Evolutionary conservation across 148 eudicot species (phyloP).

Genomic region (Persicaria maculosa): DNA sequence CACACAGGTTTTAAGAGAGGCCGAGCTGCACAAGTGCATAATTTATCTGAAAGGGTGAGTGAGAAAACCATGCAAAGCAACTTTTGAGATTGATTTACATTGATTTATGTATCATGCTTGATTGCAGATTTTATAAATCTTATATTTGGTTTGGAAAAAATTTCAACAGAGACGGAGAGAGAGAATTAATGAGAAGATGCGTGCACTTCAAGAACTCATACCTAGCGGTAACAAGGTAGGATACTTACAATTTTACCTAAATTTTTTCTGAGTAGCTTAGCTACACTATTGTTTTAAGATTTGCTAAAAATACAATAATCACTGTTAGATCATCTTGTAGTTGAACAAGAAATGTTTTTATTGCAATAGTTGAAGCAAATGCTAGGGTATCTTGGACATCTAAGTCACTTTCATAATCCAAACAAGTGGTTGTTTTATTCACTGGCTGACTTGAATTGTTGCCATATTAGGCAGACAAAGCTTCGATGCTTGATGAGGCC

Average conservation of each 20-base stretch:
- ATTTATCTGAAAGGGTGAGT: constrained; percentile 88
- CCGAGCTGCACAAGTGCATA: constrained; percentile 98
- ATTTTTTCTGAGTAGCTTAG: too few species aligned
- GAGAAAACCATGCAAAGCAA: background rate
- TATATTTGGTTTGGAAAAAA: background rate
- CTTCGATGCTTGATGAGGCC: background rate
- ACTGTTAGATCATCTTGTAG: too few species aligned
- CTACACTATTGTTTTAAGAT: too few species aligned
- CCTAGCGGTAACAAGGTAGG: constrained; percentile 91
- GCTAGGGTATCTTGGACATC: too few species aligned
- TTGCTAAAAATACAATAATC: too few species aligned
- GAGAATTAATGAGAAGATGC: constrained; percentile 95
- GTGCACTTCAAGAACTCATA: constrained; percentile 90
- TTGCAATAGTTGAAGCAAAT: too few species aligned
- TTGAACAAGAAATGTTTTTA: too few species aligned
- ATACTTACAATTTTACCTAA: background rate
- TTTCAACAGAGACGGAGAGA: constrained; percentile 78
- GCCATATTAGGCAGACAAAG: background rate
- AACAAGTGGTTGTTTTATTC: background rate
- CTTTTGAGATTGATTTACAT: background rate
- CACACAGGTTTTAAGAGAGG: constrained; percentile 73
- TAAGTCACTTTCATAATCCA: background rate
- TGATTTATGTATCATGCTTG: background rate
- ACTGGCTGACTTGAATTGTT: background rate
- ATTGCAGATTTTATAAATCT: background rate